A percentile compares a stretch with the other conserved stretches of the same genome.
These are phyloP conservation scores for Huntiella abstrusa DNA, from an alignment of 2,329 filamentous ascomycete genomes.

Conservation along the genomic window DNA sequence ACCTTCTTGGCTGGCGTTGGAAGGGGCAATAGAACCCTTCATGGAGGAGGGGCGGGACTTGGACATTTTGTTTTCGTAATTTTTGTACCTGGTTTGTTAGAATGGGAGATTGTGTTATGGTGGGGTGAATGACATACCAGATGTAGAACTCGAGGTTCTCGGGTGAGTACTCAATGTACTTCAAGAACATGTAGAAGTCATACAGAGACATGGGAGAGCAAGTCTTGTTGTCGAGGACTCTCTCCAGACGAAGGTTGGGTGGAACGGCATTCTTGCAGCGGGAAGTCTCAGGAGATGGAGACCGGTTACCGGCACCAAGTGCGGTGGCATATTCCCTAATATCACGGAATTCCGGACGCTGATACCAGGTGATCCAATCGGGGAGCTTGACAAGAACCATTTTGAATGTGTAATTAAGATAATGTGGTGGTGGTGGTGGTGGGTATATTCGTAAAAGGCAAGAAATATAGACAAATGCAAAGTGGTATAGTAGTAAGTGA, in stretches of 20 bases:
- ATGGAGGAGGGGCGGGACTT: slow-evolving; percentile 9
- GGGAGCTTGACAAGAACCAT: slow-evolving; percentile 14
- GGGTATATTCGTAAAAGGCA: not conserved
- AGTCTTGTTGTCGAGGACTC: slow-evolving; percentile 29
- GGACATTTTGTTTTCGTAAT: slow-evolving; percentile 20
- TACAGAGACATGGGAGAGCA: slow-evolving; percentile 31
- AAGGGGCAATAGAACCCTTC: slow-evolving; percentile 10
- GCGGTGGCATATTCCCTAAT: slow-evolving; percentile 25
- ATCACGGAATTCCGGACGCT: slow-evolving; percentile 29
- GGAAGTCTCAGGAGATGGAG: slow-evolving; percentile 19
- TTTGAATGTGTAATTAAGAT: not conserved
- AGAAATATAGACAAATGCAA: not conserved
- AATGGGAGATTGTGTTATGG: not conserved
- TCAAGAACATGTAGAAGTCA: slow-evolving; percentile 32
- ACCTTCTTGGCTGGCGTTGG: slow-evolving; percentile 1
- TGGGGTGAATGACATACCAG: slow-evolving; percentile 19
- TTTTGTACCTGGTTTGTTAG: slow-evolving; percentile 22
- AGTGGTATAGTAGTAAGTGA: not conserved
- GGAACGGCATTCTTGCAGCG: slow-evolving; percentile 21
- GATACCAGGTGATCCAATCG: slow-evolving; percentile 27
- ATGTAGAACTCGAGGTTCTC: slow-evolving; percentile 32
- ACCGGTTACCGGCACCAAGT: slow-evolving; percentile 19
- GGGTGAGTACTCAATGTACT: slow-evolving; percentile 28
- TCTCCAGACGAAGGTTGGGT: slow-evolving; percentile 22
- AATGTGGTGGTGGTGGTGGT: not conserved